phyloP scores from a whole-genome alignment of 495 filamentous ascomycete genomes.

The Lasiosphaeria hispida region DNA sequence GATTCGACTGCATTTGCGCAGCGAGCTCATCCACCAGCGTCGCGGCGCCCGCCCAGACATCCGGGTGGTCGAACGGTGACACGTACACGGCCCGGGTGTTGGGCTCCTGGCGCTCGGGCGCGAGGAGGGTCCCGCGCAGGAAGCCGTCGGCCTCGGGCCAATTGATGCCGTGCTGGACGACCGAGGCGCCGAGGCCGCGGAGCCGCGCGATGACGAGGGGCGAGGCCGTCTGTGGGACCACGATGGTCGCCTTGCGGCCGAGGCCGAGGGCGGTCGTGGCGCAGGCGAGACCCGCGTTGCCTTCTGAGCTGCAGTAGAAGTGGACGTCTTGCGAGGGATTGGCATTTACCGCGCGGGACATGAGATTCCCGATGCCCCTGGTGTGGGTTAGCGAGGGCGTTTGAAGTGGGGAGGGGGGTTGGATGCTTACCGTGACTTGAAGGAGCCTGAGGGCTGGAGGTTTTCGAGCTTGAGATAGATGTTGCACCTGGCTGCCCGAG shows the following conservation, averaged over 20 bases:
- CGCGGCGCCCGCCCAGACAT: conserved; percentile 78
- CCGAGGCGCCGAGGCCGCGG: conserved; percentile 62
- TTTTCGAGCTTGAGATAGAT: conserved; percentile 94
- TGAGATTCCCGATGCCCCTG: conserved; percentile 74
- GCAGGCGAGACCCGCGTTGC: conserved; percentile 90
- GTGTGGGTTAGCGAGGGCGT: background rate
- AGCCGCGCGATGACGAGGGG: conserved; percentile 74
- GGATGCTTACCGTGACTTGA: conserved; percentile 70
- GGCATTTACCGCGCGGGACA: conserved; percentile 51
- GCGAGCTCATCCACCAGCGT: conserved; percentile 74
- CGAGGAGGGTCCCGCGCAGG: conserved; percentile 61
- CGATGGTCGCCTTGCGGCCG: conserved; percentile 74
- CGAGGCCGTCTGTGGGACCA: conserved; percentile 68
- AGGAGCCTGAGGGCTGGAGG: conserved; percentile 88
- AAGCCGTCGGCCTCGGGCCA: conserved; percentile 78
- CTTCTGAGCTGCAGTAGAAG: conserved; percentile 86
- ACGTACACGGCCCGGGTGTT: conserved; percentile 68
- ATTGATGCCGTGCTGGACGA: conserved; percentile 66
- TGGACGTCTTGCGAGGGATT: conserved; percentile 46
- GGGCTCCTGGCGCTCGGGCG: conserved; percentile 23
- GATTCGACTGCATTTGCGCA: conserved; percentile 49
- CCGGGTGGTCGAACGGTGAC: conserved; percentile 83
- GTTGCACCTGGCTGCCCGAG: conserved; percentile 68
- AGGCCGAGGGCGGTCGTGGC: conserved; percentile 71
- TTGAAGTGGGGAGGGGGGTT: background rate